phyloP scores from a whole-genome alignment of 257 asterid genomes.

The Solanum stenotomum region DNA sequence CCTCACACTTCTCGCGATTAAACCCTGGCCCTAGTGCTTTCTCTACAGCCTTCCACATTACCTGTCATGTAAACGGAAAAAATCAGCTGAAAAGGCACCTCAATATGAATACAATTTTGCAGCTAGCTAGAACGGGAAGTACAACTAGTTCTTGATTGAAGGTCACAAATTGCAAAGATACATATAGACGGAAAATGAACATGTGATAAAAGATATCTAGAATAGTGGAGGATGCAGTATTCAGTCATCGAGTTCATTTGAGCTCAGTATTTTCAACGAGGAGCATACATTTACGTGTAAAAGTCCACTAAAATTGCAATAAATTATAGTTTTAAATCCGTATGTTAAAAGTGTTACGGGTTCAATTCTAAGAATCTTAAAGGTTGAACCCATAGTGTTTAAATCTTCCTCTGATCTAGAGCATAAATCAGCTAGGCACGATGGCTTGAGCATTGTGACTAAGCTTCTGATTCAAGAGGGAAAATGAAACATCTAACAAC shows the following conservation, averaged over 20 bases:
- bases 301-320: background rate
- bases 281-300: background rate
- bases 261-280: background rate
- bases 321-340: background rate
- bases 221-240: background rate
- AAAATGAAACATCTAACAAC: background rate
- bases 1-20: slow-evolving; percentile 70
- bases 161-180: background rate
- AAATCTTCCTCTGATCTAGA: background rate
- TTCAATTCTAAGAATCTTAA: background rate
- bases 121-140: no score
- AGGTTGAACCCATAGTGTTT: accelerated
- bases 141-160: no score
- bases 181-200: background rate
- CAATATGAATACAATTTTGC: background rate
- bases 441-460: background rate
- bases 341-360: accelerated
- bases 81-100: background rate
- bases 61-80: slow-evolving; percentile 23
- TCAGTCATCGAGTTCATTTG: background rate
- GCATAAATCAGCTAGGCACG: background rate
- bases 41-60: slow-evolving; percentile 92
- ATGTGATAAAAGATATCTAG: background rate
- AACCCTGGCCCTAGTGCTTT: slow-evolving; percentile 80
- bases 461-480: background rate